These are phyloP conservation scores for Phytopythium ostracodes DNA, from an alignment of 352 stramenopile genomes.

Conservation along the genomic window DNA sequence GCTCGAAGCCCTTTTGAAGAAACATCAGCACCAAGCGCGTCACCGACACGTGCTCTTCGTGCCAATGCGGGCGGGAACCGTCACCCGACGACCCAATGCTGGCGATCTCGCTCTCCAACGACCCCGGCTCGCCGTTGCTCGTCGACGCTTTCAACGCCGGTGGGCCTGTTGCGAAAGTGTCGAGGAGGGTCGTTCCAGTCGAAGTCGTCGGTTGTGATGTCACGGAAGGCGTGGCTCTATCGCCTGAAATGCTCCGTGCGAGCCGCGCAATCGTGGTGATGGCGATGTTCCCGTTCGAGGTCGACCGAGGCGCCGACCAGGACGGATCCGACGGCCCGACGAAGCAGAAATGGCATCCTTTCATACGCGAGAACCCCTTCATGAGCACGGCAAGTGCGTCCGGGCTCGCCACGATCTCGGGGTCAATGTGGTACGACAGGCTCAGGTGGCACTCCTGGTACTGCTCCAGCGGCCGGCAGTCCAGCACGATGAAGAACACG, in stretches of 20 bases:
- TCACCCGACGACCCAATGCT: slow-evolving; percentile 25
- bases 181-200: neutral
- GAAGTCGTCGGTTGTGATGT: slow-evolving; percentile 4
- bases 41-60: slow-evolving; percentile 63
- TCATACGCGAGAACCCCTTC: slow-evolving; percentile 81
- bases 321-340: slow-evolving; percentile 53
- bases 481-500: slow-evolving; percentile 78
- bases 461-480: slow-evolving; percentile 71
- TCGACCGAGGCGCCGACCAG: slow-evolving; percentile 13
- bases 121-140: slow-evolving; percentile 18
- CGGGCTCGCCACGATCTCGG: slow-evolving; percentile 61
- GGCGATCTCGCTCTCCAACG: slow-evolving; percentile 28
- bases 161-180: neutral
- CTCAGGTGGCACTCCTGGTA: slow-evolving; percentile 80
- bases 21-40: slow-evolving; percentile 84
- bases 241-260: slow-evolving; percentile 51
- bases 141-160: neutral
- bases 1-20: slow-evolving; percentile 82
- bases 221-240: slow-evolving; percentile 21
- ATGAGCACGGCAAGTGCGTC: slow-evolving; percentile 72
- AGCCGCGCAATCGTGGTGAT: slow-evolving; percentile 56
- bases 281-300: slow-evolving; percentile 25
- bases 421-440: slow-evolving; percentile 86
- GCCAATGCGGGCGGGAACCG: slow-evolving; percentile 1
- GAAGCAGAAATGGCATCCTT: slow-evolving; percentile 89